Base-by-base conservation (phyloP, 2,329 filamentous ascomycete genomes). In the Colletotrichum sp. region DNA sequence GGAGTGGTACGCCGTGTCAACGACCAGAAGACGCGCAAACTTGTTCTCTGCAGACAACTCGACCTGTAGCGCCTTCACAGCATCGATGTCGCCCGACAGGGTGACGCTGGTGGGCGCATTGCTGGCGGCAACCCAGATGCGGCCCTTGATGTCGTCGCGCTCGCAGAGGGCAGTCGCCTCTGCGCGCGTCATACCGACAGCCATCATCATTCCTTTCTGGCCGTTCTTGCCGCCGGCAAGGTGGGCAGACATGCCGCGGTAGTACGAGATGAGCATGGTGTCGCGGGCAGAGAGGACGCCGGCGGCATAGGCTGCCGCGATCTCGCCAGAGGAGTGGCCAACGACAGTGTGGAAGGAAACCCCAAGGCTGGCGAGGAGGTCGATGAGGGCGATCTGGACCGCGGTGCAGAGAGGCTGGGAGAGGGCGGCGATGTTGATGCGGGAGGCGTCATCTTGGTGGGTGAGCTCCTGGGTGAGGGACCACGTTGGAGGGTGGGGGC, bases 1-100 rank as follows among this genome's bases (percentile, higher is more conserved):
- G 0, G 88, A 90, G 79, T 90, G 88, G 67, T 90, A 90, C 0
- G 88, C 88, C 0, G 83, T 87, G 60, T 89, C 86, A 1, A 90
- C 84, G 2, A 79, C 77, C 8, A 90, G 80, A 1, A 82, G 13
- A 3, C 85, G 80, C 0, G 83, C 82, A 65, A 87, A 87, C 65
- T 79, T 84, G 2, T 80, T 60, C 10, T 83, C 79, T 5, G 79
- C 77, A 6, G 79, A 67, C 16, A 83, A 72, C 44, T 77, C 44
- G 5, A 60, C 49, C 13, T 77, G 74, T 2, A 85, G 60, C 10
- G 78, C 76, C 16, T 81, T 75, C 3, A 86, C 75, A 4, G 78
- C 79, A 4, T 62, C 63, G 3, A 60, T 59, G 34, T 83, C 81
- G 1, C 85, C 85, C 0, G 85, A 84, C 0, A 86, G 30, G 0